Percentiles rank a stretch among this genome's conserved stretches.
Evolutionary conservation across 148 eudicot species (phyloP).

Genomic region (Vaccinium darrowii): DNA sequence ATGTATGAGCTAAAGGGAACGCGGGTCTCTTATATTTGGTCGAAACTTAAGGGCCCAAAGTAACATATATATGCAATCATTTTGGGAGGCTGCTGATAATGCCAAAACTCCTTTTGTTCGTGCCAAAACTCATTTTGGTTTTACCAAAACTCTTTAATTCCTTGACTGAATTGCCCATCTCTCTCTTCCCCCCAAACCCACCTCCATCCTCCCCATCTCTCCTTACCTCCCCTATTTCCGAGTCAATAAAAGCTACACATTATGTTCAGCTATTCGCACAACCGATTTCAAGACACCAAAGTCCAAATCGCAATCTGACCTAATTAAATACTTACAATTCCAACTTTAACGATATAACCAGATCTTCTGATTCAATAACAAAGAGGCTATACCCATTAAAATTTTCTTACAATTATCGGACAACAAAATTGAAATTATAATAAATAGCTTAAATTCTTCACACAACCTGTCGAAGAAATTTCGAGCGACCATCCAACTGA

Average conservation of each 20-base stretch:
- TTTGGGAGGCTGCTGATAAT: neutral
- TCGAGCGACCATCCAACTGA: slow-evolving; percentile 50
- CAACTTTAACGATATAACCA: neutral
- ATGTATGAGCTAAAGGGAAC: neutral
- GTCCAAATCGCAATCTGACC: slow-evolving; percentile 10
- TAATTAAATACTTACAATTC: neutral
- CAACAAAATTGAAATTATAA: neutral
- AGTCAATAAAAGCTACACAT: neutral
- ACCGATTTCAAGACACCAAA: neutral
- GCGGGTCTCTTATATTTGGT: neutral
- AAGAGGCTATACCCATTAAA: neutral
- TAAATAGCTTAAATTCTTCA: neutral
- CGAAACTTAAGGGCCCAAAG: neutral
- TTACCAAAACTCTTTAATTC: no score
- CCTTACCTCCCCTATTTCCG: neutral
- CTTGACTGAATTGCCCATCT: no score
- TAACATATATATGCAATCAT: neutral
- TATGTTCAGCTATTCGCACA: neutral
- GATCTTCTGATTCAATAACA: neutral
- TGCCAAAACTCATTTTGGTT: no score
- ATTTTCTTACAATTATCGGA: neutral
- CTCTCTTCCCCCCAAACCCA: no score
- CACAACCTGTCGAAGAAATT: slow-evolving; percentile 8
- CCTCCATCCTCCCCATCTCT: no score
- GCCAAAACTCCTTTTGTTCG: no score